Base-by-base conservation (phyloP, 1,284 basidiomycete genomes). In the Apiotrichum veenhuisii region DNA sequence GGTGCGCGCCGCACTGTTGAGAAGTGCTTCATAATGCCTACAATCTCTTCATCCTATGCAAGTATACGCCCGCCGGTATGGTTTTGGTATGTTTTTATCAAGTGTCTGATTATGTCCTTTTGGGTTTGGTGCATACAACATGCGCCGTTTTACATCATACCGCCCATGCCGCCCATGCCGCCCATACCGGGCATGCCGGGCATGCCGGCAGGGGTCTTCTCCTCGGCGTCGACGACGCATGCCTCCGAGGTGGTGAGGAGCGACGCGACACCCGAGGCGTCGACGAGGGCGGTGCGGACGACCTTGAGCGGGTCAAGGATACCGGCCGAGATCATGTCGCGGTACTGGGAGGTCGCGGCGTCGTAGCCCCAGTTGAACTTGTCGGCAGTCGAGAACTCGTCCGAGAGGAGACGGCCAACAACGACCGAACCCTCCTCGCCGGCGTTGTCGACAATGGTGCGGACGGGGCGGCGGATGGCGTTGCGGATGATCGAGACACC, bases 241-340 rank as follows among this genome's bases (percentile, higher is more conserved):
- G 85, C 87, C 81, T 98, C 94, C 67, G 87, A 89, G 45, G 94
- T 98, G 45, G 91, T 94, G 77, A 98, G 80, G 75, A 98, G 80
- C 66, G 87, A 88, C 5, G 91, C 90, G 20, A 96, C 91, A 72
- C 90, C 80, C 15, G 73, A 82, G 1, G 92, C 91, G 74, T 95
- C 92, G 4, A 91, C 84, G n/a, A 95, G 81, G 2, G 91, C 91
- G 10, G 91, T 94, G 65, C 88, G 80, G 54, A 95, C 91, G 53
- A 96, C 92, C 84, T 94, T 94, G 62, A 92, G 80, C 3, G 91
- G 91, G 80, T 93, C 94, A 52, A 98, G 87, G 67, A 98, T 96
- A 75, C 95, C 95, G 40, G 85, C 83, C 75, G 86, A 84, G 77
- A 97, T 88, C 90, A 98, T 93, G 79, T 98, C 91, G 52, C 88